Conservation (phyloP, 495 filamentous ascomycete genomes). For the Daldinia childiae region DNA sequence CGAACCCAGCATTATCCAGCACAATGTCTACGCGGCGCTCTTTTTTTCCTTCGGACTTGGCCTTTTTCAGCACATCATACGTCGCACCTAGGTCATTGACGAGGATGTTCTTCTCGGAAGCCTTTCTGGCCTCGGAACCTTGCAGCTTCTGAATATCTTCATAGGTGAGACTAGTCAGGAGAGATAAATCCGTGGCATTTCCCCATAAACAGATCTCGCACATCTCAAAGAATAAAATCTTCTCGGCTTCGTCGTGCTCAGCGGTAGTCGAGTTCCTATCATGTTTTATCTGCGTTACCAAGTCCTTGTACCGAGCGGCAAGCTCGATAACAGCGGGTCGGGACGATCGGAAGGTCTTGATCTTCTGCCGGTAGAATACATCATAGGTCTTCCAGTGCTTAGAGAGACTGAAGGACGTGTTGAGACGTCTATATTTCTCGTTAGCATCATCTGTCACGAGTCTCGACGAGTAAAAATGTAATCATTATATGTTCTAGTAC, state of each 20-base stretch:
- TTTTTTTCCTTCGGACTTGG: constrained; percentile 65
- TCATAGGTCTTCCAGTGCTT: constrained; percentile 92
- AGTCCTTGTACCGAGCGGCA: constrained; percentile 72
- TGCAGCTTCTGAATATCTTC: constrained; percentile 97
- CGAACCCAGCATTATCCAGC: constrained; percentile 95
- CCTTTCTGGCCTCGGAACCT: constrained; percentile 83
- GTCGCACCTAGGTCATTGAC: constrained; percentile 81
- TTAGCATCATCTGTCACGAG: not conserved
- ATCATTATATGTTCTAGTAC: constrained; percentile 48
- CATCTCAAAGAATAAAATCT: constrained; percentile 88
- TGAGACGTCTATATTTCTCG: constrained; percentile 69
- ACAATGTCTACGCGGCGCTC: constrained; percentile 86
- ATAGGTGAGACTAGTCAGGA: constrained; percentile 88
- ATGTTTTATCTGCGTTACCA: constrained; percentile 65
- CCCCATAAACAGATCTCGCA: constrained; percentile 98
- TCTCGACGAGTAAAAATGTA: constrained; percentile 5
- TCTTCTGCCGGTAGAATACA: constrained; percentile 90
- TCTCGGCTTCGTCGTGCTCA: constrained; percentile 73
- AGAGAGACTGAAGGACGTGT: constrained; percentile 77
- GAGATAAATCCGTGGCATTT: constrained; percentile 93
- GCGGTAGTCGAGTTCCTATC: constrained; percentile 49
- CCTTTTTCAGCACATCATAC: constrained; percentile 73
- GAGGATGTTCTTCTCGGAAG: constrained; percentile 86
- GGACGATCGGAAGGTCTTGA: constrained; percentile 90
- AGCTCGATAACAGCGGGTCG: constrained; percentile 91